Conservation (phyloP, 352 stramenopile species). For the Phytophthora aleatoria region DNA sequence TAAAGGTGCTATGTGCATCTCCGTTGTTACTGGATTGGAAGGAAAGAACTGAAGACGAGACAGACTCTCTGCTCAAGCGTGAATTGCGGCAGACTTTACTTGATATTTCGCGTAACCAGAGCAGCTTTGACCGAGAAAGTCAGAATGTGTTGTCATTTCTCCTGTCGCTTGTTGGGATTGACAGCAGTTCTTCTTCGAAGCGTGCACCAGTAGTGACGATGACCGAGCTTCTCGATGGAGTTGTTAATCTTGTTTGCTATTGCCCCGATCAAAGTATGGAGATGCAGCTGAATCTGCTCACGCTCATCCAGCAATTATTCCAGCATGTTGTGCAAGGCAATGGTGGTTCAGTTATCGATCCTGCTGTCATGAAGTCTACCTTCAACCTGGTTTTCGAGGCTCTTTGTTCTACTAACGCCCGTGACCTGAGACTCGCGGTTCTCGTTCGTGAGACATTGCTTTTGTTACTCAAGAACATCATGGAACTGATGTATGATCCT, state of each 20-base stretch:
- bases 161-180: slow-evolving; percentile 23
- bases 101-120: slow-evolving; percentile 25
- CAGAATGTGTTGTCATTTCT: slow-evolving; percentile 36
- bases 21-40: slow-evolving; percentile 45
- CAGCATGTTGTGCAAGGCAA: slow-evolving; percentile 12
- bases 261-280: not conserved
- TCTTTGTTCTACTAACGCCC: not conserved
- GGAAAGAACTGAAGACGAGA: not conserved
- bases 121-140: slow-evolving; percentile 32
- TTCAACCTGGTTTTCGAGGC: slow-evolving; percentile 11
- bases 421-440: not conserved
- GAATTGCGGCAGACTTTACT: slow-evolving; percentile 33
- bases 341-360: not conserved
- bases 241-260: slow-evolving; percentile 24
- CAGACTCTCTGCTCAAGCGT: slow-evolving; percentile 13
- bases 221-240: slow-evolving; percentile 13
- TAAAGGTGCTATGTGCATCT: slow-evolving; percentile 26
- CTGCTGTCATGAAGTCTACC: slow-evolving; percentile 9
- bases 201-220: slow-evolving; percentile 10
- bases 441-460: slow-evolving; percentile 36
- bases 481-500: slow-evolving; percentile 26
- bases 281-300: slow-evolving; percentile 22
- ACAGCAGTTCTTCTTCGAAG: not conserved
- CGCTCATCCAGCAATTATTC: slow-evolving; percentile 20
- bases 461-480: slow-evolving; percentile 33